Conservation (phyloP, 129 eudicot genomes). For the Tanacetum coccineum region DNA sequence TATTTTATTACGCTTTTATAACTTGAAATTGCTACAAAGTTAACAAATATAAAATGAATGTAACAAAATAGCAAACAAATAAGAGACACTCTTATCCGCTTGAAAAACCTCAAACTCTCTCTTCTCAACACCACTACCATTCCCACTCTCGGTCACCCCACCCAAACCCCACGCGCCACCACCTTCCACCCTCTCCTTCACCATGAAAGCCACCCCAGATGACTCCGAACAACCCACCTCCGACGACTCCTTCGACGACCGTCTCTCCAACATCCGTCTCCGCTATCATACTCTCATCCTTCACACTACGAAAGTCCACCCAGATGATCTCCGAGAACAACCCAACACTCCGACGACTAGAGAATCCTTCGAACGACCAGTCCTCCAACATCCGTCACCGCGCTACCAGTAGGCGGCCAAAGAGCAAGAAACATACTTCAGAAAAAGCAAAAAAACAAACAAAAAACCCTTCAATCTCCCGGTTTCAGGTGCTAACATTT, state of each 20-base stretch:
- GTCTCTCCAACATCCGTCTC: constrained; percentile 65
- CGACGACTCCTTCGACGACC: constrained; percentile 56
- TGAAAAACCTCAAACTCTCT: constrained; percentile 35
- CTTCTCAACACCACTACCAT: constrained; percentile 40
- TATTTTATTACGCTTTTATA: no score
- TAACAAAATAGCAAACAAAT: no score
- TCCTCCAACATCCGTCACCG: no score
- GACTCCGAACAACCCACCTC: constrained; percentile 26
- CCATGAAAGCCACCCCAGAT: constrained; percentile 43
- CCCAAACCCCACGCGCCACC: constrained; percentile 35
- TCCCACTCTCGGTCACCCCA: constrained; percentile 31
- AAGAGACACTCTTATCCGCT: constrained; percentile 23
- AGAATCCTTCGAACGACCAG: no score
- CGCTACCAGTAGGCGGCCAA: no score
- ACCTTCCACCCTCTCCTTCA: constrained; percentile 22
- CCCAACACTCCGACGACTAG: no score
- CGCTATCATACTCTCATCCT: constrained; percentile 57
- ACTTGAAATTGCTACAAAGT: no score
- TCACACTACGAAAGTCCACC: no score
- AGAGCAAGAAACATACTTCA: constrained; percentile 78
- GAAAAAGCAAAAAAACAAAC: constrained; percentile 58
- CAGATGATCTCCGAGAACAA: no score
- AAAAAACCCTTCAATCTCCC: constrained; percentile 25
- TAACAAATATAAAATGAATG: no score
- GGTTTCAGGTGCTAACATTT: constrained; percentile 41